Conservation (phyloP, 2,329 filamentous ascomycete species). For the Chrysoporthe puriensis region DNA sequence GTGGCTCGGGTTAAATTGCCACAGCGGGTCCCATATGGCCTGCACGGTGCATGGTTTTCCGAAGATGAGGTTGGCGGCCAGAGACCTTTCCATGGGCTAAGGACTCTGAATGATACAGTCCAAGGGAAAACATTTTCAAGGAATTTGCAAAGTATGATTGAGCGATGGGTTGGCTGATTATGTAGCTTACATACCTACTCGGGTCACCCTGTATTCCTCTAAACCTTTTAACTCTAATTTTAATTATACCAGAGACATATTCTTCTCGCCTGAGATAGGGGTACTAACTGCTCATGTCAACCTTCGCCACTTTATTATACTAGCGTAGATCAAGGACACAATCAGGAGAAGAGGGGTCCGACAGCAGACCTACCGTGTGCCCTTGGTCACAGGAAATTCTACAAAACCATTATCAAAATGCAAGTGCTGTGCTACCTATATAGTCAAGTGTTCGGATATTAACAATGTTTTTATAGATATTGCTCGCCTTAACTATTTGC, state of each 20-base stretch:
- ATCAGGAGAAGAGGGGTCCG: too few relatives aligned
- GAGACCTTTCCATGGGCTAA: conserved; percentile 34
- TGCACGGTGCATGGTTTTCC: conserved; percentile 67
- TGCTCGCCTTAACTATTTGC: too few relatives aligned
- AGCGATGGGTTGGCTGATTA: conserved; percentile 21
- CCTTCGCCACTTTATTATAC: too few relatives aligned
- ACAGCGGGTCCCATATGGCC: conserved; percentile 70
- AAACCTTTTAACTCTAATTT: not conserved
- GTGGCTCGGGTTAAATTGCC: conserved; percentile 63
- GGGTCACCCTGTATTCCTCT: not conserved
- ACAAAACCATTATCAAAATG: too few relatives aligned
- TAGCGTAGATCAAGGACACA: too few relatives aligned
- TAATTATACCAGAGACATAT: not conserved
- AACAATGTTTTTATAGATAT: too few relatives aligned
- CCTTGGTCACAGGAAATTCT: too few relatives aligned
- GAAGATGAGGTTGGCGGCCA: conserved; percentile 56
- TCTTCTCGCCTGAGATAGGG: not conserved
- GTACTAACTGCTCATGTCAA: too few relatives aligned
- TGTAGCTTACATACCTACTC: not conserved
- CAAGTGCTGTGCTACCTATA: too few relatives aligned
- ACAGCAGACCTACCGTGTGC: too few relatives aligned
- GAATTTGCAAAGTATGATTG: conserved; percentile 16
- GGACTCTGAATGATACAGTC: conserved; percentile 5
- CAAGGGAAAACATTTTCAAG: conserved; percentile 6
- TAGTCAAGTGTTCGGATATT: too few relatives aligned